A percentile compares a stretch with the other conserved stretches of the same genome.
These are phyloP conservation scores for Spiromastix sp. DNA, from an alignment of 2,329 filamentous ascomycete genomes.

Conservation along the genomic window DNA sequence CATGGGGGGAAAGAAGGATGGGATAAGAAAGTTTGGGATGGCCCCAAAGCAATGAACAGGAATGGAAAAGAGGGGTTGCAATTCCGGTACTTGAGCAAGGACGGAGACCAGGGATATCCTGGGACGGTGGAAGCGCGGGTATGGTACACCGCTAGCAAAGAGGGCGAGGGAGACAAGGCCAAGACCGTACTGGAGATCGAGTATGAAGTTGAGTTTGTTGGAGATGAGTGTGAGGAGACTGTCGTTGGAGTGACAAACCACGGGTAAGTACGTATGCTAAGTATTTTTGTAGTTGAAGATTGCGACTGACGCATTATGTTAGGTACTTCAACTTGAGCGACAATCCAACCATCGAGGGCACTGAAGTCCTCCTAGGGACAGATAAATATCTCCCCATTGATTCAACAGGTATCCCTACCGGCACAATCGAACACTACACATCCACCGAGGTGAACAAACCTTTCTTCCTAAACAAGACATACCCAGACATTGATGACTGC, in stretches of 20 bases:
- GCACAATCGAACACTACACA: conserved; percentile 53
- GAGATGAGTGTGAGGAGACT: conserved; percentile 72
- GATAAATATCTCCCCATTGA: conserved; percentile 65
- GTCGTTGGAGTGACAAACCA: conserved; percentile 92
- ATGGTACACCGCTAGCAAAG: conserved; percentile 66
- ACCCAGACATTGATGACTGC: conserved; percentile 80
- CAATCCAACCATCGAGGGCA: conserved; percentile 50
- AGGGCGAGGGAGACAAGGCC: conserved; percentile 49
- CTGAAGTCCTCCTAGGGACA: conserved; percentile 48
- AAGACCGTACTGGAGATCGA: conserved; percentile 71
- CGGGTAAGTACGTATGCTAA: conserved; percentile 46
- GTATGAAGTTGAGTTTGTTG: conserved; percentile 76
- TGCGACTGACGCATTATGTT: background rate
- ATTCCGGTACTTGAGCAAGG: conserved; percentile 56
- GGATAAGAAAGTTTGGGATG: conserved; percentile 69
- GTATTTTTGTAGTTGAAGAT: background rate
- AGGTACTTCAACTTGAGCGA: conserved; percentile 60
- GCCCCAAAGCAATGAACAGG: conserved; percentile 49
- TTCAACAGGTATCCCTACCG: conserved; percentile 61
- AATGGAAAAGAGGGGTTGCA: conserved; percentile 56
- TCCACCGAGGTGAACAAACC: conserved; percentile 53
- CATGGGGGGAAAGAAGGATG: conserved; percentile 67
- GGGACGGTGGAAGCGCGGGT: conserved; percentile 70
- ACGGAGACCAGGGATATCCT: conserved; percentile 85
- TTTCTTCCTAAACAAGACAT: conserved; percentile 61